phyloP scores from a whole-genome alignment of 2,329 filamentous ascomycete genomes.

The Fusarium bulbicola region DNA sequence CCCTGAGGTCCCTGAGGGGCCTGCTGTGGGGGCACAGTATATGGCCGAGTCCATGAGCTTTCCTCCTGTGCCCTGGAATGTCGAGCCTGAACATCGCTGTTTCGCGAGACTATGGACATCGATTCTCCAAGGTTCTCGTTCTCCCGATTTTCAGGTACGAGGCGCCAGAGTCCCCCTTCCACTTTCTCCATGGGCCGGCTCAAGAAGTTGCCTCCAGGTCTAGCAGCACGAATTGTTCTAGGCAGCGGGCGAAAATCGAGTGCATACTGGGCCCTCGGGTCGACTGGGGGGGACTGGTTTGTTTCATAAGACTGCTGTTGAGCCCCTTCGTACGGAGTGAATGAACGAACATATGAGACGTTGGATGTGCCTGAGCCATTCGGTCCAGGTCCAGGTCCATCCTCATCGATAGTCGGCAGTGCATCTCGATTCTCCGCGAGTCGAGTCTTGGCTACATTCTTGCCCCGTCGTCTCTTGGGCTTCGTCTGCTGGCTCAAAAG shows the following conservation, averaged over 20 bases:
- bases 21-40: not conserved
- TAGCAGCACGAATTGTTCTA: not conserved
- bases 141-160: not conserved
- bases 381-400: not conserved
- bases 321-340: not conserved
- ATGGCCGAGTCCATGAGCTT: not conserved
- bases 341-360: not conserved
- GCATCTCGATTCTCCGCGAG: not conserved
- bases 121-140: not conserved
- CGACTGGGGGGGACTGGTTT: not conserved
- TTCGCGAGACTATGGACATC: not conserved
- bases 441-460: not conserved
- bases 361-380: not conserved
- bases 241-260: not conserved
- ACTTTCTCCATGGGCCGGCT: not conserved
- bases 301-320: not conserved
- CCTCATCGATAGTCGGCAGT: not conserved
- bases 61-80: not conserved
- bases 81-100: not conserved
- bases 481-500: not conserved
- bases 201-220: not conserved
- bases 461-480: not conserved
- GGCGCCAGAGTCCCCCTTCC: conserved; percentile 1
- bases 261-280: not conserved
- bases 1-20: not conserved